These are phyloP conservation scores for Podospora anserina DNA, from an alignment of 495 filamentous ascomycete genomes.

Conservation along the genomic window DNA sequence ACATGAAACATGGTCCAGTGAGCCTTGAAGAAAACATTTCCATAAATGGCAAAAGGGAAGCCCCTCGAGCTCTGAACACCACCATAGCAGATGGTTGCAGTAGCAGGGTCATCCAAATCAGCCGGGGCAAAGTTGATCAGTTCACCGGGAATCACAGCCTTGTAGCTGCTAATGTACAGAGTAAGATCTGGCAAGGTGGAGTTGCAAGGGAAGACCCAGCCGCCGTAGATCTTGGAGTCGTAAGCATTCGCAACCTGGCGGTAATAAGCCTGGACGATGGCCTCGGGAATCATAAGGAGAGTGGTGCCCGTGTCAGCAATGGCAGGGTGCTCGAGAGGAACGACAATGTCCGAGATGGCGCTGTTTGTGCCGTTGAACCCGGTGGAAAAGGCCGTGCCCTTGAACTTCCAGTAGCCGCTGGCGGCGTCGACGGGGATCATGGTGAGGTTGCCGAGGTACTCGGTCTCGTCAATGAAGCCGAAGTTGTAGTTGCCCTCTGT, in stretches of 20 bases:
- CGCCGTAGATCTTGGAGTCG: constrained; percentile 50
- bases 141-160: constrained; percentile 56
- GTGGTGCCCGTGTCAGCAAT: constrained; percentile 64
- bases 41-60: constrained; percentile 69
- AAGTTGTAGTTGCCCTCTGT: constrained; percentile 37
- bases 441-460: constrained; percentile 61
- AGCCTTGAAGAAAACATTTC: constrained; percentile 80
- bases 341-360: constrained; percentile 48
- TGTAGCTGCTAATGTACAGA: constrained; percentile 59
- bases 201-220: constrained; percentile 42
- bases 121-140: constrained; percentile 59
- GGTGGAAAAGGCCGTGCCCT: constrained; percentile 57
- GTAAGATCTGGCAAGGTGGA: constrained; percentile 35
- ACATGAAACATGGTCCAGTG: constrained; percentile 77
- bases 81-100: constrained; percentile 57
- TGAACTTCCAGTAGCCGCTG: constrained; percentile 73
- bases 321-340: constrained; percentile 56
- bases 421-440: constrained; percentile 58
- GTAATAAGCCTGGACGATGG: constrained; percentile 67
- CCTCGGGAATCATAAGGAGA: constrained; percentile 60
- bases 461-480: constrained; percentile 35
- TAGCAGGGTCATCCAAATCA: constrained; percentile 35
- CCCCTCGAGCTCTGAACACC: constrained; percentile 62
- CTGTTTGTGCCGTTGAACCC: constrained; percentile 37
- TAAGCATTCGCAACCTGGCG: constrained; percentile 53